These are phyloP conservation scores for Lathyrus aphaca DNA, from an alignment of 306 rosid genomes.

Conservation along the genomic window DNA sequence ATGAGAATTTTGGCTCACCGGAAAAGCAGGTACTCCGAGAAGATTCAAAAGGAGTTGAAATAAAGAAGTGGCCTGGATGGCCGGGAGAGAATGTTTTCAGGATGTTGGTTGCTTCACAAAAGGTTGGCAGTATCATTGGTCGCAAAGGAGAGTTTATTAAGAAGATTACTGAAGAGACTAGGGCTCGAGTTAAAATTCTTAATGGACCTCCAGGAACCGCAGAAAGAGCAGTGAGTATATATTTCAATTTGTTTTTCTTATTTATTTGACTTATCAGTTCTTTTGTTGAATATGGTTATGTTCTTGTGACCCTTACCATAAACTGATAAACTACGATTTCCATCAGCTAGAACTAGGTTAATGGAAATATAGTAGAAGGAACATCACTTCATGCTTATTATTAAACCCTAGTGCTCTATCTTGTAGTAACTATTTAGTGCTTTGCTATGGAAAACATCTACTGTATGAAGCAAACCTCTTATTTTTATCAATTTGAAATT, in stretches of 20 bases:
- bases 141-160: conserved; percentile 96
- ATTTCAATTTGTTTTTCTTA: conserved; percentile 18
- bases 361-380: conserved; percentile 31
- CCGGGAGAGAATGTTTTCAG: conserved; percentile 97
- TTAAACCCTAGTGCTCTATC: conserved; percentile 28
- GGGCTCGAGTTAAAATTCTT: conserved; percentile 91
- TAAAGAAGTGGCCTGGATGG: conserved; percentile 98
- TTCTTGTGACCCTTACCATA: conserved; percentile 6
- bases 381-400: conserved; percentile 10
- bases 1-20: conserved; percentile 42
- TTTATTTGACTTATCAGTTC: neutral
- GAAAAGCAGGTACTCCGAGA: conserved; percentile 46
- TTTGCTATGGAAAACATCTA: conserved; percentile 29
- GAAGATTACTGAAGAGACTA: conserved; percentile 91
- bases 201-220: conserved; percentile 95
- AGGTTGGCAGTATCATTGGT: conserved; percentile 97
- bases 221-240: conserved; percentile 94
- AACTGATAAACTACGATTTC: conserved; percentile 8
- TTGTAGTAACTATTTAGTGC: conserved; percentile 21
- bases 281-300: neutral
- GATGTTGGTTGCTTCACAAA: conserved; percentile 90
- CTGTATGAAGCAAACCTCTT: conserved; percentile 28
- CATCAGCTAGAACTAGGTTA: conserved; percentile 3
- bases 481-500: conserved; percentile 33
- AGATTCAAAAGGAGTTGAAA: conserved; percentile 55